A percentile compares a stretch with the other conserved stretches of the same genome.
phyloP scores from a whole-genome alignment of 768 basidiomycete species.

The Holtermanniella nyarrowii region DNA sequence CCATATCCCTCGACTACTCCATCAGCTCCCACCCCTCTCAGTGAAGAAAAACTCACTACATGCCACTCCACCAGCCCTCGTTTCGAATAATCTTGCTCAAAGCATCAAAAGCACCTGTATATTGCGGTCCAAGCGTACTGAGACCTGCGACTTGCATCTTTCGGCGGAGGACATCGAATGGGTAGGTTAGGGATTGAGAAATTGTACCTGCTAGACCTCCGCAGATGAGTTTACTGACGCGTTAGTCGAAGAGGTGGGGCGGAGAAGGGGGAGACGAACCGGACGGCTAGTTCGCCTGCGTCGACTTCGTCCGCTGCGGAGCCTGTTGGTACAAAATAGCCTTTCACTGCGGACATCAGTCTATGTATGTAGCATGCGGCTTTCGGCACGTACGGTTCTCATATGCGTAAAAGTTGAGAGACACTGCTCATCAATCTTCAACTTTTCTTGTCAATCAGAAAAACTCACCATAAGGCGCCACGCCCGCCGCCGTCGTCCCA shows the following conservation, averaged over 20 bases:
- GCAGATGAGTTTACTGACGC: constrained; percentile 60
- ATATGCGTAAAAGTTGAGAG: constrained; percentile 91
- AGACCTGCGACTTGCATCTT: constrained; percentile 64
- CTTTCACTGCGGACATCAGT: constrained; percentile 13
- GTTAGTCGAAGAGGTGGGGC: constrained; percentile 60
- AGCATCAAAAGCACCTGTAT: constrained; percentile 72
- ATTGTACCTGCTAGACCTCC: constrained; percentile 81
- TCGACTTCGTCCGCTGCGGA: background rate
- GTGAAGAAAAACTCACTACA: constrained; percentile 27
- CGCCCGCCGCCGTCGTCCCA: constrained; percentile 49
- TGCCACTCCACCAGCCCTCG: constrained; percentile 53
- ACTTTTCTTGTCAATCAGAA: constrained; percentile 2
- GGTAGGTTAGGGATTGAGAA: constrained; percentile 89
- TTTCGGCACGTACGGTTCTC: constrained; percentile 76
- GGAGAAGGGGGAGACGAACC: background rate
- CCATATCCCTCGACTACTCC: constrained; percentile 26
- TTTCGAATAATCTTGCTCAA: constrained; percentile 55
- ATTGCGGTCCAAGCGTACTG: constrained; percentile 50
- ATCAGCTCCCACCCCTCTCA: background rate
- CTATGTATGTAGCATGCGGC: no score
- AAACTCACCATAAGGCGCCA: constrained; percentile 56
- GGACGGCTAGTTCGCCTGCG: constrained; percentile 18
- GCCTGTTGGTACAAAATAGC: constrained; percentile 17
- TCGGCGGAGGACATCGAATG: constrained; percentile 83
- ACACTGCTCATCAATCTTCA: constrained; percentile 20